phyloP scores from a whole-genome alignment of 192 early-diverging fungal species.

The Rhizophagus sp. region DNA sequence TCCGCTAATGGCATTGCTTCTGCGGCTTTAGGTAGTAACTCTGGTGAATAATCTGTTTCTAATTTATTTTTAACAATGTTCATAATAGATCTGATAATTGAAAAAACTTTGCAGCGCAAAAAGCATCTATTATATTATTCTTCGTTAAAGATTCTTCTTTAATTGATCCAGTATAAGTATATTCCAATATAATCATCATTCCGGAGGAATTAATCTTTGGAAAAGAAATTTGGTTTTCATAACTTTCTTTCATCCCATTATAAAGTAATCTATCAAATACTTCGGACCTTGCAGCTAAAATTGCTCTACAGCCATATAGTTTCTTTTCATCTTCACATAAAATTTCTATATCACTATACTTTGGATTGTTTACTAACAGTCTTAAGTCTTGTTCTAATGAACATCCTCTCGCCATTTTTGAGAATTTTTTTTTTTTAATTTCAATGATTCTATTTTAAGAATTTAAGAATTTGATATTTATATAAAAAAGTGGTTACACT shows the following conservation, averaged over 20 bases:
- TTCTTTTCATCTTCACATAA: not conserved
- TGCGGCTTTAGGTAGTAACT: not conserved
- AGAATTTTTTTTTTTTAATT: not conserved
- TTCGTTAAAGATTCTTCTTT: not conserved
- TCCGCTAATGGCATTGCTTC: not conserved
- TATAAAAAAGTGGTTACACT: no score
- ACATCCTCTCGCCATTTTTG: not conserved
- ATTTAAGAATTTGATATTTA: no score
- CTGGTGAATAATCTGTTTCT: not conserved
- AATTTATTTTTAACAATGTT: not conserved
- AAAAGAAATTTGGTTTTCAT: not conserved
- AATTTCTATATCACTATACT: constrained; percentile 21
- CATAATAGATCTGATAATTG: not conserved
- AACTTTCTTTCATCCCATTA: constrained; percentile 17
- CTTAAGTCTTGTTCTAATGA: not conserved
- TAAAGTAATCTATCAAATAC: constrained; percentile 11
- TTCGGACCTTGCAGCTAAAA: constrained; percentile 21
- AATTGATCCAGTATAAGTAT: constrained; percentile 3
- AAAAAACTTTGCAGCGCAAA: constrained; percentile 28
- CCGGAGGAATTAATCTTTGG: constrained; percentile 8
- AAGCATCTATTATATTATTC: constrained; percentile 13
- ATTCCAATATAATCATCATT: constrained; percentile 19
- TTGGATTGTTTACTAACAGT: not conserved
- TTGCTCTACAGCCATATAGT: not conserved
- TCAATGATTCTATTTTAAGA: no score